Evolutionary conservation across 2,329 filamentous ascomycete genomes (phyloP).

Genomic region (Apiospora marii): DNA sequence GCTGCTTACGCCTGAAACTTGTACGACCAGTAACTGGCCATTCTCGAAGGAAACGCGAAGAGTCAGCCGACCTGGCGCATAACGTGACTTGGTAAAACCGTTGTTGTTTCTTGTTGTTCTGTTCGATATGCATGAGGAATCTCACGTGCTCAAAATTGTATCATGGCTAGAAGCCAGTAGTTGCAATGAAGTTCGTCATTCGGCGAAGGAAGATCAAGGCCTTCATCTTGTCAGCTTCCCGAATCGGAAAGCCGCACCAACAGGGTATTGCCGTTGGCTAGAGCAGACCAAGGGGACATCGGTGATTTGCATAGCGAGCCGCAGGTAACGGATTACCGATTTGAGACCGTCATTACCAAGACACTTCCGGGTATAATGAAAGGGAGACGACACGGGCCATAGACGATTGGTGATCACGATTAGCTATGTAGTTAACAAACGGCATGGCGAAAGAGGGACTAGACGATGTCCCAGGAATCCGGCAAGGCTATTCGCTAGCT

Average conservation of each 20-base stretch:
- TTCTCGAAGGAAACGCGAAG: not conserved
- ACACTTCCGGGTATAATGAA: not conserved
- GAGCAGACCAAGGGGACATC: not conserved
- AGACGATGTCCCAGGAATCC: not conserved
- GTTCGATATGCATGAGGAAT: not conserved
- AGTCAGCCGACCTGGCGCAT: not conserved
- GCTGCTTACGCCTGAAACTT: conserved; percentile 8
- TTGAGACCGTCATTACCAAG: not conserved
- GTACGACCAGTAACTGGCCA: conserved; percentile 10
- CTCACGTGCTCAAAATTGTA: not conserved
- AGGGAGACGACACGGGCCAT: not conserved
- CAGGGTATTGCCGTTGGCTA: not conserved
- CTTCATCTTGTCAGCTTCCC: not conserved
- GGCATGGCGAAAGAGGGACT: not conserved
- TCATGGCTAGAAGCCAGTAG: not conserved
- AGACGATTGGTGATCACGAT: not conserved
- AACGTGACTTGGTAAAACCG: not conserved
- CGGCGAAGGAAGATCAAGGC: not conserved
- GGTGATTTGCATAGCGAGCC: not conserved
- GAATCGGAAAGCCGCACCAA: not conserved
- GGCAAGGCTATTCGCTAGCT: conserved; percentile 6
- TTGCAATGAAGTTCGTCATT: not conserved
- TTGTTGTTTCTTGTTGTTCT: not conserved
- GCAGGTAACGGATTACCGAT: not conserved
- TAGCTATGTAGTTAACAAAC: not conserved